Conservation (phyloP, 2,329 filamentous ascomycete genomes). For the Diaporthe nobilis region DNA sequence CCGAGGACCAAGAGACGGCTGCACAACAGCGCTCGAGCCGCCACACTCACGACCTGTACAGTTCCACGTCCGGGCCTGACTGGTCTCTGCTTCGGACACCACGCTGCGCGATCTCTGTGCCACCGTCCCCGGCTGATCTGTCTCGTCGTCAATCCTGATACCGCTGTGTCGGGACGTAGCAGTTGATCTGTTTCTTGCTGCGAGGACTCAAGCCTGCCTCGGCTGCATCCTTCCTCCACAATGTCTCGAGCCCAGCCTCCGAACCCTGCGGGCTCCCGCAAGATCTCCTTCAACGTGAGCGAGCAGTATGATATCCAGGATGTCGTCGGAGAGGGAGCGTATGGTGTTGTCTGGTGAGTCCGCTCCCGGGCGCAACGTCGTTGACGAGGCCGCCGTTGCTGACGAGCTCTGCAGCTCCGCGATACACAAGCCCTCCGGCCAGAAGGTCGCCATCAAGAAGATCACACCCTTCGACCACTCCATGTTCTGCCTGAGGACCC, state of each 20-base stretch:
- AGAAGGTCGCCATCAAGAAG: conserved; percentile 99
- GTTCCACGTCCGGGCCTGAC: conserved; percentile 31
- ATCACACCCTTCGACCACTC: conserved; percentile 99
- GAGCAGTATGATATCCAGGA: conserved; percentile 99
- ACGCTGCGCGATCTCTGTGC: conserved; percentile 1
- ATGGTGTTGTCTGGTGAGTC: conserved; percentile 96
- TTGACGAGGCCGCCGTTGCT: conserved; percentile 3
- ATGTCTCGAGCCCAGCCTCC: conserved; percentile 72
- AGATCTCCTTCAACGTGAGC: conserved; percentile 99
- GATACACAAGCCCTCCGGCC: conserved; percentile 96
- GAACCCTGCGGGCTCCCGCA: conserved; percentile 78
- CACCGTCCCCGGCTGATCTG: conserved; percentile 16
- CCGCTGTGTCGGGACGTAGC: conserved; percentile 17
- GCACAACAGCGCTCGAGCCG: conserved; percentile 29
- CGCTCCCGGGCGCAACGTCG: conserved; percentile 2
- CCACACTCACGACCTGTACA: conserved; percentile 8
- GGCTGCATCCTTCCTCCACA: conserved; percentile 41
- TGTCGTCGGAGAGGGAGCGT: conserved; percentile 98
- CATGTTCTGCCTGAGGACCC: conserved; percentile 96
- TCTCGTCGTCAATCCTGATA: conserved; percentile 9
- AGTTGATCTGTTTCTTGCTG: conserved; percentile 22
- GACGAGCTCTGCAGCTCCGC: conserved; percentile 77
- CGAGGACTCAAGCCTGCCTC: neutral
- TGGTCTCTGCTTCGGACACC: conserved; percentile 31
- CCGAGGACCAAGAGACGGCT: conserved; percentile 22